Evolutionary conservation across 2,329 filamentous ascomycete species (phyloP).

Genomic region (Trichoderma harzianum): DNA sequence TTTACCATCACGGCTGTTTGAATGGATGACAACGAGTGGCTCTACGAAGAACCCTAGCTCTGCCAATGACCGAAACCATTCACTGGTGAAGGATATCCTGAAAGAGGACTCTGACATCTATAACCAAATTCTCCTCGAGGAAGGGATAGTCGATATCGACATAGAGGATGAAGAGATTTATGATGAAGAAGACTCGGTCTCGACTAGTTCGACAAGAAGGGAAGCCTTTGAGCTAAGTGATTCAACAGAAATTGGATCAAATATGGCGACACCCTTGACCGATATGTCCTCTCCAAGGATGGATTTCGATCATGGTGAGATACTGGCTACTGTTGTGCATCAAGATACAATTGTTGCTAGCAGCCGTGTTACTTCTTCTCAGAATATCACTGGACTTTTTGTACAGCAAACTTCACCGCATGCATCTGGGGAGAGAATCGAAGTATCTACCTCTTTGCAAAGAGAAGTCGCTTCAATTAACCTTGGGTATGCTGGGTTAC

Average conservation of each 20-base stretch:
- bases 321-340: background rate
- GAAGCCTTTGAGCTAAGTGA: background rate
- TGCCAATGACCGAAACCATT: background rate
- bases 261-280: background rate
- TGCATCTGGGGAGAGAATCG: background rate
- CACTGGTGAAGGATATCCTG: background rate
- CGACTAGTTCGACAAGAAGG: background rate
- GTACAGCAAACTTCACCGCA: background rate
- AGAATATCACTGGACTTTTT: background rate
- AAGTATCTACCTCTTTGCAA: background rate
- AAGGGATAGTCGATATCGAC: background rate
- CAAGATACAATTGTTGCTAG: background rate
- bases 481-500: background rate
- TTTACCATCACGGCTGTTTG: background rate
- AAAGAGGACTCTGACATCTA: background rate
- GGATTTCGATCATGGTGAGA: background rate
- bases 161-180: background rate
- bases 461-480: background rate
- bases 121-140: background rate
- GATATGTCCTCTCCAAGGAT: background rate
- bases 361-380: background rate
- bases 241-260: background rate
- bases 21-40: background rate
- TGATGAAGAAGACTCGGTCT: background rate
- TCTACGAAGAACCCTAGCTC: constrained; percentile 23